A percentile compares a stretch with the other conserved stretches of the same genome.
These are phyloP conservation scores for Solanum hybrid DNA, from an alignment of 305 asterid species.

Conservation along the genomic window DNA sequence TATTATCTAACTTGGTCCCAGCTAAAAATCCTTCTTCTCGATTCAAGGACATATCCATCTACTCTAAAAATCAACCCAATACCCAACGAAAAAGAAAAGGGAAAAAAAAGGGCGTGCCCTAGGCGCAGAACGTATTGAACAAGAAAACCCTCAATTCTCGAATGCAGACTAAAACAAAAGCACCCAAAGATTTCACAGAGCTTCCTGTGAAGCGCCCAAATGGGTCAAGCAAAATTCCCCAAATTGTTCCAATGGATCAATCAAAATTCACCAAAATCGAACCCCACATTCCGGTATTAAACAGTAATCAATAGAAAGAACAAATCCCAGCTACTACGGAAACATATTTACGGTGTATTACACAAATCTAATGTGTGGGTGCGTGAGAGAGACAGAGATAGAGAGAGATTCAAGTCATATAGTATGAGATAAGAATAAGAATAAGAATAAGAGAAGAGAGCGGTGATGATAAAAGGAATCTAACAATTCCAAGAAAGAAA, in stretches of 20 bases:
- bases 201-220: neutral
- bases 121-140: neutral
- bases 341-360: neutral
- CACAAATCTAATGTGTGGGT: neutral
- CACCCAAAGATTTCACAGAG: constrained; percentile 14
- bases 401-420: neutral
- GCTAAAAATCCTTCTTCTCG: constrained; percentile 18
- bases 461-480: neutral
- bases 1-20: constrained; percentile 20
- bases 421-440: neutral
- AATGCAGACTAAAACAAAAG: constrained; percentile 16
- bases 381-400: neutral
- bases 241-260: neutral
- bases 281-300: neutral
- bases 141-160: constrained; percentile 23
- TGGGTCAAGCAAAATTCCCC: neutral
- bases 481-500: neutral
- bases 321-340: neutral
- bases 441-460: neutral
- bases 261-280: neutral
- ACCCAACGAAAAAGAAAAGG: neutral
- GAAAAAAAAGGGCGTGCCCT: neutral
- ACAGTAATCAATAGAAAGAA: neutral
- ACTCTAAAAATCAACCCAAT: constrained; percentile 3
- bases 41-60: constrained; percentile 27